A percentile compares a stretch with the other conserved stretches of the same genome.
These are phyloP conservation scores for Rhizopogon salebrosus DNA, from an alignment of 768 basidiomycete species.

Conservation along the genomic window DNA sequence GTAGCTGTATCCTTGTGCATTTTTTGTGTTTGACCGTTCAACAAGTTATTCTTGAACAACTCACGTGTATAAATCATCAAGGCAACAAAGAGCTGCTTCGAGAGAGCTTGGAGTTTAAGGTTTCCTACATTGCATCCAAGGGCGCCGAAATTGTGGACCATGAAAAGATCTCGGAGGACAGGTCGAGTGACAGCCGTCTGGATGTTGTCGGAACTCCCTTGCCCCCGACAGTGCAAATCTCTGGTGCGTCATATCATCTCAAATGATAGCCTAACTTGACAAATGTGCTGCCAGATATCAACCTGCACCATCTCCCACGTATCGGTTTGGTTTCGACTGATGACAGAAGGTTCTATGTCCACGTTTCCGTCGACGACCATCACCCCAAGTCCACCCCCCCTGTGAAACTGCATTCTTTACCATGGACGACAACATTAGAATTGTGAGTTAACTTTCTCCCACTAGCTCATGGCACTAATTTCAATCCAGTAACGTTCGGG, in stretches of 20 bases:
- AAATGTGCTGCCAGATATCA: not conserved
- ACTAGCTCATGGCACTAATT: not conserved
- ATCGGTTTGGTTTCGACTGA: not conserved
- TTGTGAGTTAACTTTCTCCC: not conserved
- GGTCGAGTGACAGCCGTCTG: too few species aligned
- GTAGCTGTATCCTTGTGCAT: not conserved
- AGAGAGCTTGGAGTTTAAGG: not conserved
- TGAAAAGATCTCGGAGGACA: too few species aligned
- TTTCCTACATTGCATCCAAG: not conserved
- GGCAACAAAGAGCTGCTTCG: not conserved
- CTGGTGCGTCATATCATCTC: not conserved
- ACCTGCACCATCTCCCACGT: constrained; percentile 1
- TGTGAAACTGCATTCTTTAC: not conserved
- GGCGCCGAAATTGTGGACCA: too few species aligned
- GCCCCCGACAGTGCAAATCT: not conserved
- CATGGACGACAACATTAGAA: not conserved
- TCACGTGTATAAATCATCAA: too few species aligned
- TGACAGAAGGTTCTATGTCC: constrained; percentile 3
- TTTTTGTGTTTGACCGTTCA: not conserved
- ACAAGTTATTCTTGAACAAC: not conserved
- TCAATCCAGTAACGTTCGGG: constrained; percentile 1
- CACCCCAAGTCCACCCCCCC: not conserved
- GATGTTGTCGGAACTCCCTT: not conserved
- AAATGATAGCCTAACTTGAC: not conserved
- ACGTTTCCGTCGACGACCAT: not conserved